A percentile compares a stretch with the other conserved stretches of the same genome.
These are phyloP conservation scores for Penicillium frequentans DNA, from an alignment of 2,329 filamentous ascomycete genomes.

Conservation along the genomic window DNA sequence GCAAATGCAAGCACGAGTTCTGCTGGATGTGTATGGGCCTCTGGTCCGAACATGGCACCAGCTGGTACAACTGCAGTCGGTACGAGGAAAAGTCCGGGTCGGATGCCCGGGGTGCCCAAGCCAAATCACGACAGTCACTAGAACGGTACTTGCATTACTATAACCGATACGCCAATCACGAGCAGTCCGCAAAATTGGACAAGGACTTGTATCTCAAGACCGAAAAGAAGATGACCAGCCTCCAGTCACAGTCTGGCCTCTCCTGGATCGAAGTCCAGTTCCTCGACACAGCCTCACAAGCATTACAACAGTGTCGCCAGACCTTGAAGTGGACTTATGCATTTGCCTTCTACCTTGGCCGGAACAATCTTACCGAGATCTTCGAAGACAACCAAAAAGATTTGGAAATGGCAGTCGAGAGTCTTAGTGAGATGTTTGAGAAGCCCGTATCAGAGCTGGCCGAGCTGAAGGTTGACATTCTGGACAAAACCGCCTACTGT, in stretches of 20 bases:
- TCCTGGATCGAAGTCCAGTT: conserved; percentile 99
- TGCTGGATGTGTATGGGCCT: conserved; percentile 99
- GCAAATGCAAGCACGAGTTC: conserved; percentile 94
- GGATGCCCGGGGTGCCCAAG: conserved; percentile 88
- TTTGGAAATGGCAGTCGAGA: conserved; percentile 94
- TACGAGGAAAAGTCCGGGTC: conserved; percentile 94
- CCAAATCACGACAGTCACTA: conserved; percentile 82
- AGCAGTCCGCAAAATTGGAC: conserved; percentile 94
- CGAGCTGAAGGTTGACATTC: conserved; percentile 89
- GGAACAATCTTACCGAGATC: conserved; percentile 94
- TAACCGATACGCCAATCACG: conserved; percentile 98
- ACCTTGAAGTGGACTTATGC: conserved; percentile 99
- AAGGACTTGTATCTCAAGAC: conserved; percentile 96
- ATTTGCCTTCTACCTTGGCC: conserved; percentile 94
- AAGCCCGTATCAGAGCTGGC: conserved; percentile 87
- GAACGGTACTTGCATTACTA: conserved; percentile 99
- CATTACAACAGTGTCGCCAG: conserved; percentile 93
- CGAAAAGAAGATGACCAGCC: conserved; percentile 97
- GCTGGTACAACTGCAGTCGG: conserved; percentile 99
- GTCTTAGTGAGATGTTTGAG: conserved; percentile 98
- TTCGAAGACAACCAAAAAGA: conserved; percentile 99
- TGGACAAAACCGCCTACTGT: conserved; percentile 98
- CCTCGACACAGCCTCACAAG: conserved; percentile 86
- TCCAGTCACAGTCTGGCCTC: conserved; percentile 91
- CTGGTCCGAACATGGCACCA: conserved; percentile 97